Percentiles rank a stretch among this genome's conserved stretches.
Evolutionary conservation across 2,329 filamentous ascomycete species (phyloP).

Genomic region (Aspergillus tamarii): DNA sequence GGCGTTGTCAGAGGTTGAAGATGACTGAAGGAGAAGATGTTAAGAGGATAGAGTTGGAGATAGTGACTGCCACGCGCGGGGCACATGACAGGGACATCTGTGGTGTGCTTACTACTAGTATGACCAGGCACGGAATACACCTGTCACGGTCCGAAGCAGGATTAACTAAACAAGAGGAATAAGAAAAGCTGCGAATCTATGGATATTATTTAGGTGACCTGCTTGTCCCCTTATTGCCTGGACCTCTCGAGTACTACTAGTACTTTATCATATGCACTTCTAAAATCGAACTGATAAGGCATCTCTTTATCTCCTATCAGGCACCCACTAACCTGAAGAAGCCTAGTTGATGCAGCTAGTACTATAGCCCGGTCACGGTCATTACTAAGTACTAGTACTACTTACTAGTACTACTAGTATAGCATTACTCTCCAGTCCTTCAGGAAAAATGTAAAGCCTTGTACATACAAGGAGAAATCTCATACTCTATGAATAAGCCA

Average conservation of each 20-base stretch:
- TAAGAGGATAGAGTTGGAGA: slow-evolving; percentile 1
- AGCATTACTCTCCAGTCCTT: too few species aligned
- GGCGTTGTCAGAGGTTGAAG: background rate
- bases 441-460: background rate
- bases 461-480: background rate
- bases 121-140: background rate
- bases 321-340: slow-evolving; percentile 7
- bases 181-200: background rate
- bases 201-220: background rate
- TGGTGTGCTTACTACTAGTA: background rate
- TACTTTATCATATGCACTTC: slow-evolving; percentile 18
- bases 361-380: background rate
- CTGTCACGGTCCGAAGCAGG: background rate
- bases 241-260: slow-evolving; percentile 4
- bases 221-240: background rate
- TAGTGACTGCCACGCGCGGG: slow-evolving; percentile 15
- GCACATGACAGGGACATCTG: slow-evolving; percentile 21
- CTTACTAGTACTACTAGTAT: too few species aligned
- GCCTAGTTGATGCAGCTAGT: background rate
- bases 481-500: slow-evolving; percentile 16
- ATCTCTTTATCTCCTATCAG: slow-evolving; percentile 11
- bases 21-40: background rate
- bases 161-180: background rate
- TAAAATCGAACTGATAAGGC: slow-evolving; percentile 9
- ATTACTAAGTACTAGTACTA: too few species aligned